phyloP scores from a whole-genome alignment of 257 asterid species.

The Linaria vulgaris region DNA sequence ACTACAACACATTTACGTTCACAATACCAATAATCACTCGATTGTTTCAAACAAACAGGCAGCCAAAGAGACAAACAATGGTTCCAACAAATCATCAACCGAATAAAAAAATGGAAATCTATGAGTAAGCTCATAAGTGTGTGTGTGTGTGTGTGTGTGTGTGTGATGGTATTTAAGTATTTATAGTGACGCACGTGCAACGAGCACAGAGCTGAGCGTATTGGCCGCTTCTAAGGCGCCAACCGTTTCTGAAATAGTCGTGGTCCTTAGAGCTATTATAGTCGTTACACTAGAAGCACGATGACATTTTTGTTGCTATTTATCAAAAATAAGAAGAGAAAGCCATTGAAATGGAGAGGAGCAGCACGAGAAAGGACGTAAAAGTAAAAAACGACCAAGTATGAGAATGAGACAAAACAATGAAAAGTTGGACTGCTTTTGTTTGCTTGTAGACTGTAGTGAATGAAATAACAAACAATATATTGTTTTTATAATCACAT shows the following conservation, averaged over 20 bases:
- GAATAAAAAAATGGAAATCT: constrained; percentile 2
- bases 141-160: neutral
- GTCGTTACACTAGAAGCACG: constrained; percentile 42
- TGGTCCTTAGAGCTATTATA: constrained; percentile 29
- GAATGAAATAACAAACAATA: too few species aligned
- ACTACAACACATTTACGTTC: neutral
- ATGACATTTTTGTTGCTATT: too few species aligned
- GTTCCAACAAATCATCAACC: neutral
- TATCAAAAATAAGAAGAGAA: constrained; percentile 31
- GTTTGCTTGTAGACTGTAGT: too few species aligned
- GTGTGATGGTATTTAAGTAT: neutral
- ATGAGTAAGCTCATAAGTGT: too few species aligned
- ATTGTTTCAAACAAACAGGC: constrained; percentile 18
- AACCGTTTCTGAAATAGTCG: constrained; percentile 38
- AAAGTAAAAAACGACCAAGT: constrained; percentile 16
- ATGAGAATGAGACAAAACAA: constrained; percentile 17
- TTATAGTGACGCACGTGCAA: constrained; percentile 48
- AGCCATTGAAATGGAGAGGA: constrained; percentile 31
- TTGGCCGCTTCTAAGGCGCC: constrained; percentile 55
- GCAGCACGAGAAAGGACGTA: too few species aligned
- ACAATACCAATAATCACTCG: neutral
- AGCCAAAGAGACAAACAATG: constrained; percentile 1
- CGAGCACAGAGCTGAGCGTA: constrained; percentile 48
- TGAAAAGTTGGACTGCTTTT: neutral
- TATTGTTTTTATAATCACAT: too few species aligned